Base-by-base conservation (phyloP, 2,329 filamentous ascomycete genomes). In the Aspergillus ochraceoroseus region DNA sequence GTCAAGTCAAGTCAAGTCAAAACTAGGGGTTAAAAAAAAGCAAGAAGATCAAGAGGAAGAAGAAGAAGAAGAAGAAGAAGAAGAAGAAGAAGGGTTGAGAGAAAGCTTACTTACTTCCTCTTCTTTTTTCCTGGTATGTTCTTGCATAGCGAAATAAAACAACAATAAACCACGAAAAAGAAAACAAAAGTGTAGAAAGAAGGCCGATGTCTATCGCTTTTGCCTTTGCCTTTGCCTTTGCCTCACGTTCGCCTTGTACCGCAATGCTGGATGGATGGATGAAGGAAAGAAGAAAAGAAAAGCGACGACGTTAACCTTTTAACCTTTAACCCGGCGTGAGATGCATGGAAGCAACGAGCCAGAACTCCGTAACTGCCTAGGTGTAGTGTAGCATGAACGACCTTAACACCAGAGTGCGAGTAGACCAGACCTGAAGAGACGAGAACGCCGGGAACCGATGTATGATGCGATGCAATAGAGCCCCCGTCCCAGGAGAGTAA, bases 361-460 rank as follows among this genome's bases (percentile, higher is more conserved):
- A 9, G 8, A 26, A 14, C 22, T 19, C 28, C n/a, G n/a, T n/a
- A n/a, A n/a, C n/a, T n/a, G n/a, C n/a, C n/a, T n/a, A n/a, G n/a
- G n/a, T n/a, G n/a, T n/a, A n/a, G n/a, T n/a, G n/a, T n/a, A n/a
- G n/a, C n/a, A n/a, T n/a, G n/a, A n/a, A n/a, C n/a, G n/a, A n/a
- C n/a, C n/a, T n/a, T n/a, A n/a, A n/a, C n/a, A n/a, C 32, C 27
- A 17, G 31, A 30, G 27, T 38, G 27, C 35, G 5, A 37, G 35
- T 7, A 22, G 20, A 38, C 26, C 8, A 32, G 23, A 39, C 29
- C 29, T 13, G 30, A 32, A 28, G 32, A 32, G 38, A 29, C 25
- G 27, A 25, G 20, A 34, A 40, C 38, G 38, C 38, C 38, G 18
- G 17, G 13, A 9, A 22, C 35, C 38, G 38, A 33, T 40, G 25